Evolutionary conservation across 441 rosid genomes (phyloP), one percentile per base, ranked within the genome.

Genomic region (Eutrema salsugineum): DNA sequence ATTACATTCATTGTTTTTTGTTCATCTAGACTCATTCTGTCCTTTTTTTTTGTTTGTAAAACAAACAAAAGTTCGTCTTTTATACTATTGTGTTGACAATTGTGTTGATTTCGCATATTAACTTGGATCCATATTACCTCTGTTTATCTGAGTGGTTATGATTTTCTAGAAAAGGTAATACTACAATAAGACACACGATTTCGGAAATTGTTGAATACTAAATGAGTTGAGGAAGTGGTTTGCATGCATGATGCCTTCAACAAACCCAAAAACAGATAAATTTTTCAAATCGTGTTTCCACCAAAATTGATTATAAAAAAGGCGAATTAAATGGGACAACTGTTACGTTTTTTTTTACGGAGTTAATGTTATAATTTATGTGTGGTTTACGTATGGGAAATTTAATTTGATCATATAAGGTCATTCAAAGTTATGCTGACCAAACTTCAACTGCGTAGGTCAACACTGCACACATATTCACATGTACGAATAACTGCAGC

Each of bases 181-280:
- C 64, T 39, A 58, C 20, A 30, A 15, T 32, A 22, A 66, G 12
- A 22, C 27, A 40, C 24, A 8, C 12, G 32, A 30, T 67, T 49
- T 54, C 7, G 8, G 20, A 24, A 66, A 5, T 33, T 50, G 6
- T 35, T 42, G 57, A 60, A 2, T 49, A 53, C 30, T 58, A n/a
- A n/a, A n/a, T n/a, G n/a, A n/a, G n/a, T n/a, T n/a, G n/a, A n/a
- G n/a, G n/a, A n/a, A n/a, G n/a, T n/a, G 36, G 71, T 73, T 40
- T 73, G 56, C 78, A 75, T 53, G 69, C 64, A 59, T 50, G 48
- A 40, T 53, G 15, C 68, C 73, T 60, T 67, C 73, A 42, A 67
- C 57, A 51, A 73, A 66, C 40, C 61, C 47, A 49, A 15, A 57
- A 38, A 40, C 36, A 24, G 28, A 38, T 36, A 42, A 27, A n/a